A percentile compares a stretch with the other conserved stretches of the same genome.
These are phyloP conservation scores for Breviolum minutum DNA, from an alignment of 73 alveolate genomes.

Conservation along the genomic window DNA sequence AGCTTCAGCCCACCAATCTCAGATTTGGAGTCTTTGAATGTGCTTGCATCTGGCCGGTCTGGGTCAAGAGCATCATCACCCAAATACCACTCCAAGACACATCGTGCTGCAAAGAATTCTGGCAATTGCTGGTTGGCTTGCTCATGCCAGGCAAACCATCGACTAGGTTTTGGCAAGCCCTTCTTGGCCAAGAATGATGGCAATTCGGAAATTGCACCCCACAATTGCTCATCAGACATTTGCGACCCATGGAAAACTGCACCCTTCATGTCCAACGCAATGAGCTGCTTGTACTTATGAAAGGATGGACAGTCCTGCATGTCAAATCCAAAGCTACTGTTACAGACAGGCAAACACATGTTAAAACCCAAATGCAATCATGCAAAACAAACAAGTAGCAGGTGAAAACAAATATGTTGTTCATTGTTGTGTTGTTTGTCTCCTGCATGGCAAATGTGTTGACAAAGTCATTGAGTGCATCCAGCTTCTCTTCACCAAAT, in stretches of 20 bases:
- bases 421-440: too few species aligned
- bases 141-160: neutral
- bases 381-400: too few species aligned
- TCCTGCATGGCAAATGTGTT: neutral
- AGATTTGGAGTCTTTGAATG: neutral
- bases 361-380: too few species aligned
- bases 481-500: neutral
- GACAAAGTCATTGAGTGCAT: neutral
- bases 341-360: too few species aligned
- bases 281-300: neutral
- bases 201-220: neutral
- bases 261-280: neutral
- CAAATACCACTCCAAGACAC: neutral
- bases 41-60: neutral
- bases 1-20: neutral
- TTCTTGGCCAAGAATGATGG: neutral
- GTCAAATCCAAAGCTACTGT: too few species aligned
- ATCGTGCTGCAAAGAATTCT: neutral
- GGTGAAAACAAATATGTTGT: too few species aligned
- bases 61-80: neutral
- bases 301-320: neutral
- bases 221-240: neutral
- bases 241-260: neutral
- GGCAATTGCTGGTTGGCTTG: neutral
- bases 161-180: neutral